Percentiles rank a stretch among this genome's conserved stretches.
Evolutionary conservation across 208 protist species (phyloP).

Genomic region (Crithidia thermophila): DNA sequence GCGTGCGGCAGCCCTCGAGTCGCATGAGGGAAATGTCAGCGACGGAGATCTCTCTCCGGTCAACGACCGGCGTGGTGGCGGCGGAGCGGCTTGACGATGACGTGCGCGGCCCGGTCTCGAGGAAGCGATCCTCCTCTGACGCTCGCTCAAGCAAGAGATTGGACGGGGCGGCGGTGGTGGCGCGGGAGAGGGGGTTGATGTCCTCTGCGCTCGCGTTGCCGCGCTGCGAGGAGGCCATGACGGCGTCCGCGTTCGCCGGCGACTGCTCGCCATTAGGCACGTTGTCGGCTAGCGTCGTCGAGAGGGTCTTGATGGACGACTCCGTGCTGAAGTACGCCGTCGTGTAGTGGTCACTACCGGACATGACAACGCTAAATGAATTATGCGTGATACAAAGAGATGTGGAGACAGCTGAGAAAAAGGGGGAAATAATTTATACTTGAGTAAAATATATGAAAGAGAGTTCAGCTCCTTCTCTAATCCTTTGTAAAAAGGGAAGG

Average conservation of each 20-base stretch:
- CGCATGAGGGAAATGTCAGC: constrained; percentile 48
- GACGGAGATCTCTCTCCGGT: constrained; percentile 26
- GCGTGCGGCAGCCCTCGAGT: constrained; percentile 40
- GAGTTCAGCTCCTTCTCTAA: no score
- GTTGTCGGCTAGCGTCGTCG: constrained; percentile 1
- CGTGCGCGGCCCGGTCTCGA: not conserved
- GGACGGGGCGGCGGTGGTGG: not conserved
- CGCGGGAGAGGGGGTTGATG: not conserved
- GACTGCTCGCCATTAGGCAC: not conserved
- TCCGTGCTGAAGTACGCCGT: constrained; percentile 17
- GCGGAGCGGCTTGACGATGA: not conserved
- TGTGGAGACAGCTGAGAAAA: not conserved
- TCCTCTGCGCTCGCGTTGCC: not conserved
- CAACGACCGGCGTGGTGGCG: constrained; percentile 6
- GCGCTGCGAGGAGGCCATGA: not conserved
- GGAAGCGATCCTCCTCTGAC: constrained; percentile 1
- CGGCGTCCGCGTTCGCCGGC: not conserved
- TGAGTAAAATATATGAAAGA: no score
- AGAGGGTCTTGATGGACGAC: constrained; percentile 13
- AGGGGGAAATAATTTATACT: no score
- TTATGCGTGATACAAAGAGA: not conserved
- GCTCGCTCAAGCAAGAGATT: not conserved
- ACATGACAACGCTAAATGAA: constrained; percentile 12
- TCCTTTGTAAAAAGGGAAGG: no score
- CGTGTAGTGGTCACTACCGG: constrained; percentile 13